These are phyloP conservation scores for Diutina siamensis DNA, from an alignment of 1,139 yeast species.

Conservation along the genomic window DNA sequence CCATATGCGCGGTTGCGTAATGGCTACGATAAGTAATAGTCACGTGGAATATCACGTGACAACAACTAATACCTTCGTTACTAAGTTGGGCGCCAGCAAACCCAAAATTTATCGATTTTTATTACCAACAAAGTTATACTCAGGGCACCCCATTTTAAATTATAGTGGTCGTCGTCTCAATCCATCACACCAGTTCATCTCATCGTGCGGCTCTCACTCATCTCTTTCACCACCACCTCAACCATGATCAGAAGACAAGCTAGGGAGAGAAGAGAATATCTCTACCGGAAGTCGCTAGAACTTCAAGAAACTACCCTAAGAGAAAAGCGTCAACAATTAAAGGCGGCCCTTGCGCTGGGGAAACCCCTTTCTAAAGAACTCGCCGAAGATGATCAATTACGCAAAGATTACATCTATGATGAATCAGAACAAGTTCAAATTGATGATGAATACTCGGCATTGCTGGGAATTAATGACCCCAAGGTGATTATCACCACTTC, in stretches of 20 bases:
- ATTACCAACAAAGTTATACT: too few relatives aligned
- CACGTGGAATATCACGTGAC: too few relatives aligned
- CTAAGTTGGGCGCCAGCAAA: too few relatives aligned
- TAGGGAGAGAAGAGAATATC: slow-evolving; percentile 87
- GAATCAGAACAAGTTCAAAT: slow-evolving; percentile 53
- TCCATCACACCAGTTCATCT: too few relatives aligned
- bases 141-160: too few relatives aligned
- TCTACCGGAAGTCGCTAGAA: slow-evolving; percentile 79
- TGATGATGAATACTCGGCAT: slow-evolving; percentile 85
- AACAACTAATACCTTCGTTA: too few relatives aligned
- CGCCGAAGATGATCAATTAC: slow-evolving; percentile 76
- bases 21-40: too few relatives aligned
- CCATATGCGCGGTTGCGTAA: too few relatives aligned
- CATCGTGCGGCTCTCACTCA: background rate
- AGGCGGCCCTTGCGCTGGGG: slow-evolving; percentile 85
- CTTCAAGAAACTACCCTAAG: slow-evolving; percentile 80
- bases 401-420: slow-evolving; percentile 75
- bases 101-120: too few relatives aligned
- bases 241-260: slow-evolving; percentile 78
- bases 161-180: too few relatives aligned
- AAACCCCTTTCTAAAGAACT: slow-evolving; percentile 81
- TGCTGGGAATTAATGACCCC: slow-evolving; percentile 89
- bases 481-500: slow-evolving; percentile 87
- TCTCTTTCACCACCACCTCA: background rate
- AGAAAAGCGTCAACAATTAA: slow-evolving; percentile 76